A percentile compares a stretch with the other conserved stretches of the same genome.
These are phyloP conservation scores for Phytopythium ostracodes DNA, from an alignment of 352 stramenopile species.

Conservation along the genomic window DNA sequence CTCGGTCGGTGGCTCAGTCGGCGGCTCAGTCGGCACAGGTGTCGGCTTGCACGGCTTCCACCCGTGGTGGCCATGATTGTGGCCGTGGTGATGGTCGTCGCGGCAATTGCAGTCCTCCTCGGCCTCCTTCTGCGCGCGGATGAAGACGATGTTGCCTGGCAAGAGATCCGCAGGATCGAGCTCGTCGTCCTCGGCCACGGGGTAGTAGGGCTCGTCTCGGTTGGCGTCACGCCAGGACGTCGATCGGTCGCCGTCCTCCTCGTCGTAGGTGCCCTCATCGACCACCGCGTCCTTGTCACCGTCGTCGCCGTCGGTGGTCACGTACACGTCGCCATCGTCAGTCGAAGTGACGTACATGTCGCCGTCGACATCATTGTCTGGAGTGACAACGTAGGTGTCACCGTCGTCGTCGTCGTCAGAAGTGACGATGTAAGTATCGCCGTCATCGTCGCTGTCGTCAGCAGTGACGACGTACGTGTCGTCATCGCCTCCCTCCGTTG, in stretches of 20 bases:
- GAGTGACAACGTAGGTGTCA: conserved; percentile 25
- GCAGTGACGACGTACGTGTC: not conserved
- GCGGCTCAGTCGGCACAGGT: conserved; percentile 8
- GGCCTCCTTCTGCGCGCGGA: conserved; percentile 5
- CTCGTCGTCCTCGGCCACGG: conserved; percentile 1
- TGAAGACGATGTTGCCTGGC: conserved; percentile 5
- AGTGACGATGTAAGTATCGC: not conserved
- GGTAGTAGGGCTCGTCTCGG: not conserved
- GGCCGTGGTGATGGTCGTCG: not conserved
- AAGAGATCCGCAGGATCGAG: conserved; percentile 7
- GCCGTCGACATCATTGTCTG: conserved; percentile 33
- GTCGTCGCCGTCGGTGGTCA: conserved; percentile 9
- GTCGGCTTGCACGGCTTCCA: conserved; percentile 9
- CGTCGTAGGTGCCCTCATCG: conserved; percentile 5
- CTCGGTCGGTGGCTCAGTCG: conserved; percentile 9
- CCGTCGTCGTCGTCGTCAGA: conserved; percentile 17
- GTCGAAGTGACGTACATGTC: conserved; percentile 24
- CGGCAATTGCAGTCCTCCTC: conserved; percentile 8
- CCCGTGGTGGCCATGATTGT: not conserved
- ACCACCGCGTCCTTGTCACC: conserved; percentile 8
- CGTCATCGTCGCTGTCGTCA: conserved; percentile 13
- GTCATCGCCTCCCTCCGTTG: not conserved
- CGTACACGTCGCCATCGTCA: conserved; percentile 9
- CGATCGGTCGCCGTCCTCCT: conserved; percentile 5
- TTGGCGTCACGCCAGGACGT: conserved; percentile 9